Base-by-base conservation (phyloP, 2,329 filamentous ascomycete genomes). In the Penicillium italicum region DNA sequence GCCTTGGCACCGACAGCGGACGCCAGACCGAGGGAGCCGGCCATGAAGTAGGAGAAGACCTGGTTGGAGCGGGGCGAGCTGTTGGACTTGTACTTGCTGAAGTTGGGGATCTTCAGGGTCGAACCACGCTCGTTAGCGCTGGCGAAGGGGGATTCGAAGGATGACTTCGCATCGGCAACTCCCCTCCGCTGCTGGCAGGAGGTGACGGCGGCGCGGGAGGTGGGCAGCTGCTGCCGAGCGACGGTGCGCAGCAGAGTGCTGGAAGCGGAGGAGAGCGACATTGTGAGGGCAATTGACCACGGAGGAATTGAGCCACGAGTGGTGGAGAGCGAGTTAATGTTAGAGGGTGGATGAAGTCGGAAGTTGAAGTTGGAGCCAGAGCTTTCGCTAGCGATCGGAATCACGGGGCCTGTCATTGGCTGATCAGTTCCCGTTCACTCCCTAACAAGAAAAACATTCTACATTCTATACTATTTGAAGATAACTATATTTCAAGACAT, bases 1-100 rank as follows among this genome's bases (percentile, higher is more conserved):
- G 90, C 91, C 88, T 99, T 99, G 74, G 93, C 94, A 72, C 93
- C 93, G 66, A 94, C 89, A 56, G 93, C 93, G 63, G 89, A 86
- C 74, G 97, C 83, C 71, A 94, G 88, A 74, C 94, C 94, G 83
- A 99, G 88, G 54, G 90, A 87, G 70, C 94, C 94, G 65, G 96
- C 94, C 90, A 97, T 96, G 80, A 99, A 97, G 85, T 99, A 99
- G 71, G 87, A 86, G 77, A 96, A 94, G 67, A 96, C 81, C 81
- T 92, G 88, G 80, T 96, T 96, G 71, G 82, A 81, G 66, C 80
- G 83, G 75, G 87, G 81, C 67, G 79, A 78, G 64, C 80, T 79
- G 74, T 85, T 86, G 77, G 84, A 87, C 78, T 86, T 81, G 82
- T 99, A 99, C 75, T 91, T 88, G 76, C 85, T 85, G 78, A 96